Conservation (phyloP, 2,329 filamentous ascomycete species). For the Fusarium metavorans region DNA sequence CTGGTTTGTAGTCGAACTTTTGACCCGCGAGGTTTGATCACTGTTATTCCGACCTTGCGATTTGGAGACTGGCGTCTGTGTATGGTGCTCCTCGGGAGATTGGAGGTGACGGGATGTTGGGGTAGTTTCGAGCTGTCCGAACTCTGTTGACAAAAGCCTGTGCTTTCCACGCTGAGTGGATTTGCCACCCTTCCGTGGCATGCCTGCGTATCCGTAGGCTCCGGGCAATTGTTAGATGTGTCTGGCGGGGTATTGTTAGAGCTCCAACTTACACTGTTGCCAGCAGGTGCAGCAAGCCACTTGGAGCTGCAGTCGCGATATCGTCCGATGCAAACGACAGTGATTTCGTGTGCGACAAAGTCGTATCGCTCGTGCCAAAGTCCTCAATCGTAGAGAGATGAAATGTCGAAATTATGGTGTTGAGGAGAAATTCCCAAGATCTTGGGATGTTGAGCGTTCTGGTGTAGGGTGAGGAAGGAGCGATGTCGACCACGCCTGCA, state of each 20-base stretch:
- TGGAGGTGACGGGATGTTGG: constrained; percentile 45
- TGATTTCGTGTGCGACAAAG: background rate
- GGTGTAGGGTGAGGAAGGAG: background rate
- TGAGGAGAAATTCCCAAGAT: background rate
- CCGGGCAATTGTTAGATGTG: constrained; percentile 6
- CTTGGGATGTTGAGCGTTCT: background rate
- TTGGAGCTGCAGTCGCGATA: background rate
- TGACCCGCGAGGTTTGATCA: background rate
- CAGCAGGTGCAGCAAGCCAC: background rate
- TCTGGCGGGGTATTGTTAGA: background rate
- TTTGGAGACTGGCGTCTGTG: background rate
- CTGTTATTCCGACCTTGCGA: background rate
- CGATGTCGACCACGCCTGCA: background rate
- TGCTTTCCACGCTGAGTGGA: constrained; percentile 26
- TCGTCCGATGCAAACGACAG: background rate
- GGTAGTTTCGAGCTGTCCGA: constrained; percentile 51
- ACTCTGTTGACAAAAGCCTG: constrained; percentile 29
- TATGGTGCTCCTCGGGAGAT: constrained; percentile 14
- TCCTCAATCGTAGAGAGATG: background rate
- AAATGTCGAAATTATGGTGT: background rate
- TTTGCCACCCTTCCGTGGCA: constrained; percentile 32
- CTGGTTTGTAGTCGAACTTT: background rate
- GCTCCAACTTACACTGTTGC: constrained; percentile 10
- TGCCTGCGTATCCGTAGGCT: constrained; percentile 7
- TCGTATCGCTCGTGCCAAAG: background rate